These are phyloP conservation scores for Blastobotrys parvus DNA, from an alignment of 805 yeast genomes.

Conservation along the genomic window DNA sequence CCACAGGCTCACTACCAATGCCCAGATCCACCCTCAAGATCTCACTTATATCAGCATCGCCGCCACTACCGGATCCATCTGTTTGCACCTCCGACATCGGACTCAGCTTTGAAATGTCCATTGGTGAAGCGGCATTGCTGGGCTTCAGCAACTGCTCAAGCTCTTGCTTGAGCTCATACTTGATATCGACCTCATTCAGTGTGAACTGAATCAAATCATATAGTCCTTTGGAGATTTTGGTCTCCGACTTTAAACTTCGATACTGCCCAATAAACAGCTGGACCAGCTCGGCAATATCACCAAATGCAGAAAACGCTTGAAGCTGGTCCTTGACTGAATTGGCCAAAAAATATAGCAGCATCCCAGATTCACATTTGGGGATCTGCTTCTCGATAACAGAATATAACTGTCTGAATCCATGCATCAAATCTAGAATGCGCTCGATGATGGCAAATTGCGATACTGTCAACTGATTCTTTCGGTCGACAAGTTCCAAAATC, in stretches of 20 bases:
- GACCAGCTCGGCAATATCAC: conserved; percentile 15
- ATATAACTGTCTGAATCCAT: conserved; percentile 26
- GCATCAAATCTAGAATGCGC: conserved; percentile 48
- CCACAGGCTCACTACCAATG: conserved; percentile 6
- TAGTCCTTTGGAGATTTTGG: conserved; percentile 17
- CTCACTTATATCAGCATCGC: neutral
- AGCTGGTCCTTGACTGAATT: conserved; percentile 14
- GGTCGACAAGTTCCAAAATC: conserved; percentile 6
- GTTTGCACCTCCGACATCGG: conserved; percentile 19
- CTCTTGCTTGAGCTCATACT: conserved; percentile 13
- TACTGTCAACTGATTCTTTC: conserved; percentile 2
- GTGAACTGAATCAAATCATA: conserved; percentile 18
- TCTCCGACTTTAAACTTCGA: conserved; percentile 11
- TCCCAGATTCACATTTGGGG: conserved; percentile 46
- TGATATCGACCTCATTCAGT: neutral
- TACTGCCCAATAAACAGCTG: conserved; percentile 13
- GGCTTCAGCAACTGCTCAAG: conserved; percentile 16
- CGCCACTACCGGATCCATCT: neutral
- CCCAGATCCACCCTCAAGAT: conserved; percentile 1
- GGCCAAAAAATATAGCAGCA: conserved; percentile 38
- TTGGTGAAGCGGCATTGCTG: conserved; percentile 11
- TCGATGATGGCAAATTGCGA: conserved; percentile 37
- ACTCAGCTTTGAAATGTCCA: conserved; percentile 17
- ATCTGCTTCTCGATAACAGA: conserved; percentile 39
- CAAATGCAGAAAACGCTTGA: conserved; percentile 16